Base-by-base conservation (phyloP, 805 yeast species). In the Nakazawaea ishiwadae region DNA sequence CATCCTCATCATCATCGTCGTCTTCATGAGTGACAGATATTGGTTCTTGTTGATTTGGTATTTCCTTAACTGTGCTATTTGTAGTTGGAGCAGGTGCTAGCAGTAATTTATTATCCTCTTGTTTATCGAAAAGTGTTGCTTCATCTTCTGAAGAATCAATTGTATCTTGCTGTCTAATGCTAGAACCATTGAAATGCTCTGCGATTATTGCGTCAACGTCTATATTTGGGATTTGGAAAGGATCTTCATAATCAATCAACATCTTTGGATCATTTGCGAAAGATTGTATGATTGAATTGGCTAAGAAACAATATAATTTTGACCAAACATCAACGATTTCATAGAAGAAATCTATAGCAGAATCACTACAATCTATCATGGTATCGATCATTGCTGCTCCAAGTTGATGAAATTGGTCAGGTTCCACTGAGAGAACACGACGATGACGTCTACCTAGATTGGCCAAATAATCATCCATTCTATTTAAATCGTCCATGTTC, bases 391-490 rank as follows among this genome's bases (percentile, higher is more conserved):
- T 64, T 0, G 88, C 88, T 40, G 73, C 73, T 1, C 90, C 91
- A 85, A 84, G 77, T 29, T 78, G 58, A 54, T 79, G 79, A 49
- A 79, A 83, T 53, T 79, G 79, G 2, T 71, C 68, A 0, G 84
- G 71, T 44, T 82, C 88, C 31, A 84, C 80, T 12, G 85, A 87
- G 45, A 85, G 63, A 37, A 85, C 77, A 48, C 95, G 64, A 2
- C 86, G 65, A 57, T 86, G 95, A 39, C 86, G 65, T 54, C 83
- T 84, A 1, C 90, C 95, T 48, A 86, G 60, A 37, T 75, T 72
- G 32, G 64, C 63, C 38, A 87, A 60, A 44, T 79, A 81, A 19
- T 72, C 82, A 51, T 82, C 80, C 50, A 85, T 60, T 5, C 61
- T 58, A 3, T 69, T 54, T 42, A 85, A 65, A 48, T 79, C 71